Percentiles rank a stretch among this genome's conserved stretches.
phyloP scores from a whole-genome alignment of 225 moss, liverwort and hornwort species.

The Physcomitrellopsis africana region DNA sequence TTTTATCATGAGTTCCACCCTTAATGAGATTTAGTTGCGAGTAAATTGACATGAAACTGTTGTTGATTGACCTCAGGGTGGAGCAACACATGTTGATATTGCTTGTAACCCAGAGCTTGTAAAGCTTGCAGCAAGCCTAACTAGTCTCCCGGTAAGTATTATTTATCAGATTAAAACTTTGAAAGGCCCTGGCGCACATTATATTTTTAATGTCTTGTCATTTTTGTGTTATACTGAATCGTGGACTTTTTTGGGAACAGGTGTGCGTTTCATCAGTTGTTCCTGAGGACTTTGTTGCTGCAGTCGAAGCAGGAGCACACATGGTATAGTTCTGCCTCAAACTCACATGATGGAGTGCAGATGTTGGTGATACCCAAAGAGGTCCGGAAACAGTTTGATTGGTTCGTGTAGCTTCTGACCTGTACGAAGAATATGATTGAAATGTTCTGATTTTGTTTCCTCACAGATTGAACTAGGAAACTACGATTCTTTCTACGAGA shows the following conservation, averaged over 20 bases:
- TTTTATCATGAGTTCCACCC: too few species aligned
- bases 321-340: conserved; percentile 55
- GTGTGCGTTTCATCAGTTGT: conserved; percentile 94
- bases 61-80: conserved; percentile 59
- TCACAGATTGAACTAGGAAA: conserved; percentile 89
- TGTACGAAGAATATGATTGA: background rate
- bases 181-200: background rate
- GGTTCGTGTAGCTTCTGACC: background rate
- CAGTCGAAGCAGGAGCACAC: conserved; percentile 90
- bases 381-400: background rate
- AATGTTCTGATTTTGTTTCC: background rate
- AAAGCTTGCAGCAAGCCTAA: conserved; percentile 68
- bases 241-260: conserved; percentile 46
- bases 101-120: conserved; percentile 87
- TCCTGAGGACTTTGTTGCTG: conserved; percentile 81
- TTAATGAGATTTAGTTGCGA: background rate
- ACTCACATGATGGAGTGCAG: background rate
- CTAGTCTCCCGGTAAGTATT: conserved; percentile 68
- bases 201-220: background rate
- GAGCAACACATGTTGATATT: conserved; percentile 97
- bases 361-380: conserved; percentile 1
- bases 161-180: background rate
- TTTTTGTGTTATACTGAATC: background rate
- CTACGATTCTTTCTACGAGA: conserved; percentile 89
- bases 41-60: background rate